Percentiles rank a stretch among this genome's conserved stretches.
phyloP scores from a whole-genome alignment of 495 filamentous ascomycete species.

The Pseudotulostoma volvatum region DNA sequence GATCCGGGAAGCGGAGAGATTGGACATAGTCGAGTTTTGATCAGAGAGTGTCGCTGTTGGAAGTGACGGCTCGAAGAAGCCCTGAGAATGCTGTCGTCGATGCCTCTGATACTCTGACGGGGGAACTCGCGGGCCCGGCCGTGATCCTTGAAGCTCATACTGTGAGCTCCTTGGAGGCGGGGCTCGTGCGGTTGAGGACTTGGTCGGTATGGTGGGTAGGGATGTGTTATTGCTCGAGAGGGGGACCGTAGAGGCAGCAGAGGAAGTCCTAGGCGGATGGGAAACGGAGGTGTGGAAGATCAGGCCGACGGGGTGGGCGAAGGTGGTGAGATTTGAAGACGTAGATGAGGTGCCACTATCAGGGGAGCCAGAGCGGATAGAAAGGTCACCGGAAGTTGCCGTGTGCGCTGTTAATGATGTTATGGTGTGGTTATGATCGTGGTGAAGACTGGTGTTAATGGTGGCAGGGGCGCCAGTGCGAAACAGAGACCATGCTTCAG shows the following conservation, averaged over 20 bases:
- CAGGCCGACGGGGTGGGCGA: slow-evolving; percentile 17
- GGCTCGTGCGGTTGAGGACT: slow-evolving; percentile 12
- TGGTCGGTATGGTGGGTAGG: slow-evolving; percentile 11
- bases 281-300: slow-evolving; percentile 9
- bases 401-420: too few species aligned
- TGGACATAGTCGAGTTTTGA: slow-evolving; percentile 23
- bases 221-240: slow-evolving; percentile 17
- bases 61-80: slow-evolving; percentile 76
- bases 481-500: too few species aligned
- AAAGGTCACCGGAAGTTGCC: too few species aligned
- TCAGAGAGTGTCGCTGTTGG: slow-evolving; percentile 47
- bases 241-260: slow-evolving; percentile 10
- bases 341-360: slow-evolving; percentile 35
- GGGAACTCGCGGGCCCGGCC: slow-evolving; percentile 26
- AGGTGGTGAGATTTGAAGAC: slow-evolving; percentile 33
- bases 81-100: slow-evolving; percentile 57
- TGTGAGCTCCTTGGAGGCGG: slow-evolving; percentile 23
- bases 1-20: slow-evolving; percentile 64
- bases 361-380: slow-evolving; percentile 26
- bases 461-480: too few species aligned
- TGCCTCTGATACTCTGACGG: slow-evolving; percentile 22
- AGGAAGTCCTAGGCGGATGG: slow-evolving; percentile 22
- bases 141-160: slow-evolving; percentile 22
- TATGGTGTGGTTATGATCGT: too few species aligned
- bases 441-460: too few species aligned